Percentiles rank a stretch among this genome's conserved stretches.
These are phyloP conservation scores for Acaromyces ingoldii DNA, from an alignment of 1,284 basidiomycete species.

Conservation along the genomic window DNA sequence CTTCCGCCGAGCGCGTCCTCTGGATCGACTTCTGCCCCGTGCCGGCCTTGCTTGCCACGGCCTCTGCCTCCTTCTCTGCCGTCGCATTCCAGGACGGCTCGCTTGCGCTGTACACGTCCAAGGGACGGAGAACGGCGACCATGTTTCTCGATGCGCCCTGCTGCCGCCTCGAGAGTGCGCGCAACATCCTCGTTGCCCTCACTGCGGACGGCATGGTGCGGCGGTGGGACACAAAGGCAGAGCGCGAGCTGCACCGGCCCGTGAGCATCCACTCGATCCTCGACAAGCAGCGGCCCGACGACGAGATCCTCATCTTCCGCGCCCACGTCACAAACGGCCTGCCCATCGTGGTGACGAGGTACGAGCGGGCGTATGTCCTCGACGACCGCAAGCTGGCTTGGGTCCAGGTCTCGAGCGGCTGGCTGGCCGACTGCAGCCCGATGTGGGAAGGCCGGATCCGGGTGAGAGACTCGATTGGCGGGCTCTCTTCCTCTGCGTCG, in stretches of 20 bases:
- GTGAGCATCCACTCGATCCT: constrained; percentile 20
- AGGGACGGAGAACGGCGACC: constrained; percentile 31
- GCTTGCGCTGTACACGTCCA: constrained; percentile 32
- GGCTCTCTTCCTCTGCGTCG: no score
- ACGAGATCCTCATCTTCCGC: constrained; percentile 24
- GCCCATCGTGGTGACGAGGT: constrained; percentile 53
- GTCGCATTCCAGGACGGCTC: constrained; percentile 49
- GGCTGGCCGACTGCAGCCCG: constrained; percentile 32
- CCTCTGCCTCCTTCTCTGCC: constrained; percentile 67
- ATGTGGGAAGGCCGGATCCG: constrained; percentile 36
- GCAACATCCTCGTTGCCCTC: constrained; percentile 32
- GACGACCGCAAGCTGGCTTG: constrained; percentile 33
- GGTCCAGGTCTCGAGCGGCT: constrained; percentile 35
- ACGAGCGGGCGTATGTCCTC: constrained; percentile 38
- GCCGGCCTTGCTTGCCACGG: constrained; percentile 64
- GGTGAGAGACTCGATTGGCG: constrained; percentile 10
- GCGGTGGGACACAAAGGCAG: constrained; percentile 35
- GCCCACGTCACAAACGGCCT: constrained; percentile 42
- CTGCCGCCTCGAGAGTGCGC: constrained; percentile 28
- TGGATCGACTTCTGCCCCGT: constrained; percentile 84
- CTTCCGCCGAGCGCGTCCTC: constrained; percentile 52
- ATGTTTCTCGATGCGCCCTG: constrained; percentile 29
- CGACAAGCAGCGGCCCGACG: constrained; percentile 12
- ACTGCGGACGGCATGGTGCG: constrained; percentile 28
- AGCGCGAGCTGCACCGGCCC: constrained; percentile 24